Conservation (phyloP, 2,329 filamentous ascomycete species). For the Akanthomyces lecanii region DNA sequence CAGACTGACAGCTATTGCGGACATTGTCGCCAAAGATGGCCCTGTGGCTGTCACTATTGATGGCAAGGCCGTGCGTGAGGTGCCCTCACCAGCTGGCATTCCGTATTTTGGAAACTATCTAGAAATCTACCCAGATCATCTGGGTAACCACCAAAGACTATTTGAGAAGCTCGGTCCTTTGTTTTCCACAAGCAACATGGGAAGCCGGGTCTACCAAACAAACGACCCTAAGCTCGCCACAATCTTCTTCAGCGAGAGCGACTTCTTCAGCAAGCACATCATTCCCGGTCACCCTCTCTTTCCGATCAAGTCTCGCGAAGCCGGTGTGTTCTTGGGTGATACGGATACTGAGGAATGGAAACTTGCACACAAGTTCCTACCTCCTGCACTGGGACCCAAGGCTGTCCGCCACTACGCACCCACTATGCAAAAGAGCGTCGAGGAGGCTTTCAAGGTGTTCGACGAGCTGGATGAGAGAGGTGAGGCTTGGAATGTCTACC, state of each 20-base stretch:
- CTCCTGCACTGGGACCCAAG: slow-evolving; percentile 54
- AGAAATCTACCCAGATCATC: slow-evolving; percentile 53
- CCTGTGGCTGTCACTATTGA: slow-evolving; percentile 44
- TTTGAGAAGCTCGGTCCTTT: slow-evolving; percentile 50
- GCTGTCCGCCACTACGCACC: slow-evolving; percentile 58
- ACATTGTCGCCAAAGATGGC: slow-evolving; percentile 31
- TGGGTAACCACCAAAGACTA: slow-evolving; percentile 52
- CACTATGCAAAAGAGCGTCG: slow-evolving; percentile 52
- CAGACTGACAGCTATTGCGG: slow-evolving; percentile 30
- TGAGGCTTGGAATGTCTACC: slow-evolving; percentile 46
- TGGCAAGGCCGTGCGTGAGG: slow-evolving; percentile 42
- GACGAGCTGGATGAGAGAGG: slow-evolving; percentile 46
- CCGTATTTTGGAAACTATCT: slow-evolving; percentile 51
- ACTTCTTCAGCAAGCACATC: slow-evolving; percentile 52
- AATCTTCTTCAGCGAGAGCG: slow-evolving; percentile 44
- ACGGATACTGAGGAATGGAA: slow-evolving; percentile 48
- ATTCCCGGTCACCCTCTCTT: slow-evolving; percentile 45
- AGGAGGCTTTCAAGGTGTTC: slow-evolving; percentile 47
- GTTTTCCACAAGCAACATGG: slow-evolving; percentile 50
- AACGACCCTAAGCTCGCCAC: slow-evolving; percentile 45
- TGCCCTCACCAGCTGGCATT: slow-evolving; percentile 47
- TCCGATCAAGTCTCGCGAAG: slow-evolving; percentile 38
- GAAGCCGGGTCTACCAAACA: slow-evolving; percentile 45
- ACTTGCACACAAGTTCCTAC: slow-evolving; percentile 57
- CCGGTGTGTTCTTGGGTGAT: slow-evolving; percentile 45